Conservation (phyloP, 306 rosid species). For the Vachellia pachyceras region DNA sequence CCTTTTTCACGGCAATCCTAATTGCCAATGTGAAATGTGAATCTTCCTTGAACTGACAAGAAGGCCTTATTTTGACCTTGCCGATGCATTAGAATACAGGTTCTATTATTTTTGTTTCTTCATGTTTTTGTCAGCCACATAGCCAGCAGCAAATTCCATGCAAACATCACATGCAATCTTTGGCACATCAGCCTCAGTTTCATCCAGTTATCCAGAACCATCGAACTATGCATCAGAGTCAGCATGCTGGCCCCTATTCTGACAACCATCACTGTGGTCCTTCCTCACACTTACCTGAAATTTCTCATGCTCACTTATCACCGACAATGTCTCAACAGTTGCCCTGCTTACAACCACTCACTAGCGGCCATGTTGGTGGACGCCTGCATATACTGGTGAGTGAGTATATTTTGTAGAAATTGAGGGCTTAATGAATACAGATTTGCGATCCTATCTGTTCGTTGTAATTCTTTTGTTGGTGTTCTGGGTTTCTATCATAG, state of each 20-base stretch:
- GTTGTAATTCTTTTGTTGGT: background rate
- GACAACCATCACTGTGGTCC: conserved; percentile 78
- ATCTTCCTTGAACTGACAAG: background rate
- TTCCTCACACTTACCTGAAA: conserved; percentile 75
- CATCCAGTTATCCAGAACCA: conserved; percentile 80
- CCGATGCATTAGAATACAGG: background rate
- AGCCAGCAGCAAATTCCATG: conserved; percentile 72
- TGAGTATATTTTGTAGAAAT: conserved; percentile 35
- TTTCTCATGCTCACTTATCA: conserved; percentile 81
- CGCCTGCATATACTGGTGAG: conserved; percentile 90
- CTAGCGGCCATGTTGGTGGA: conserved; percentile 80
- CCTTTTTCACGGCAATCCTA: background rate
- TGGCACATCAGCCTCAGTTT: conserved; percentile 83
- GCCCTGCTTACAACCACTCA: conserved; percentile 73
- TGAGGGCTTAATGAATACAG: background rate
- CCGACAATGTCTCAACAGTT: conserved; percentile 83
- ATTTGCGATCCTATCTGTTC: background rate
- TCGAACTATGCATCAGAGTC: conserved; percentile 79
- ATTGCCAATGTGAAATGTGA: background rate
- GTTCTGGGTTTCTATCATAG: background rate
- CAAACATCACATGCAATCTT: conserved; percentile 75
- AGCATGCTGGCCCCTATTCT: conserved; percentile 69
- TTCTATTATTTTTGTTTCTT: background rate
- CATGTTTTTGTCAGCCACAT: conserved; percentile 54
- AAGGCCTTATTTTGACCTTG: background rate